Evolutionary conservation across 495 filamentous ascomycete genomes (phyloP).

Genomic region (Tuber indicum): DNA sequence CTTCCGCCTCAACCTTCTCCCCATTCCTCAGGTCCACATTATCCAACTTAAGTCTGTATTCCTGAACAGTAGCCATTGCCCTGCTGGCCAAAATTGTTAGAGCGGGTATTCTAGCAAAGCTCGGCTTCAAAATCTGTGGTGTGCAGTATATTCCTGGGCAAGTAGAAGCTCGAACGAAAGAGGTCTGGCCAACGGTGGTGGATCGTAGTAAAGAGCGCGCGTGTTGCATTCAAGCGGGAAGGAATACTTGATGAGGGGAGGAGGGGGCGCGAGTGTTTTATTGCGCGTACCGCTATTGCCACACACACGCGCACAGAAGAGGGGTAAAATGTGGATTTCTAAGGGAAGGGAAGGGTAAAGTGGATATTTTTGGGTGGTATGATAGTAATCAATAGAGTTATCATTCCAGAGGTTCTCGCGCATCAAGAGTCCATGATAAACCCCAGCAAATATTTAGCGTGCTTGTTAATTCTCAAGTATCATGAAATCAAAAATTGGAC

Average conservation of each 20-base stretch:
- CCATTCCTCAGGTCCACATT: slow-evolving; percentile 65
- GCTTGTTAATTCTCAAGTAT: neutral
- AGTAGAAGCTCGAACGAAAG: neutral
- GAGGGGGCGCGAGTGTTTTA: neutral
- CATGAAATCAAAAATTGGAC: no score
- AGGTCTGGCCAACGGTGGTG: neutral
- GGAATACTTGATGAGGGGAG: neutral
- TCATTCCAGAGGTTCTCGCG: neutral
- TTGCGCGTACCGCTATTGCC: neutral
- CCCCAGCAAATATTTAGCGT: neutral
- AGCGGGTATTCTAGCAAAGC: neutral
- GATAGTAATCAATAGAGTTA: no score
- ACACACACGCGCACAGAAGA: neutral
- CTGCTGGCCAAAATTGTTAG: slow-evolving; percentile 1
- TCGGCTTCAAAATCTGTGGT: neutral
- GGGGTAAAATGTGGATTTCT: neutral
- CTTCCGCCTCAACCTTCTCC: slow-evolving; percentile 80
- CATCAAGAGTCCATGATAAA: neutral
- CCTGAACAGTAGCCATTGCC: slow-evolving; percentile 41
- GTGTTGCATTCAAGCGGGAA: neutral
- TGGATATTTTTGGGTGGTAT: neutral
- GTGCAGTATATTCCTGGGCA: neutral
- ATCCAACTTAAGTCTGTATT: slow-evolving; percentile 81
- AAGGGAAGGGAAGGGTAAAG: neutral
- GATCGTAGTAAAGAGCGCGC: neutral